These are phyloP conservation scores for Russula compacta DNA, from an alignment of 768 basidiomycete genomes.

Conservation along the genomic window DNA sequence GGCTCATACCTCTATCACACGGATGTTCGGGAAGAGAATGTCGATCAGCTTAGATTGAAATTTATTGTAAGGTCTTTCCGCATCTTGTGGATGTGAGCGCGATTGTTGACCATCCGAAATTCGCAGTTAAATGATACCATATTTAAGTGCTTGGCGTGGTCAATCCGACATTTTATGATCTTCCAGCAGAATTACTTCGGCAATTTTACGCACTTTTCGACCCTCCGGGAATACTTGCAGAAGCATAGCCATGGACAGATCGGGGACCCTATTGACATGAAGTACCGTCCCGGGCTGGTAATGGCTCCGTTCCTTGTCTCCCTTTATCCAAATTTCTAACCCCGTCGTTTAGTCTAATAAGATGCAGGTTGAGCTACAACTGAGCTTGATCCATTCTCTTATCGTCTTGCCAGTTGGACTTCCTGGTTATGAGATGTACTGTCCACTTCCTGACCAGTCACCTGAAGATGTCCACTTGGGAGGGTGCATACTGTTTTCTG, in stretches of 20 bases:
- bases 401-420: slow-evolving; percentile 60
- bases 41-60: slow-evolving; percentile 69
- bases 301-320: slow-evolving; percentile 14
- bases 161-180: slow-evolving; percentile 79
- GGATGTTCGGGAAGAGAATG: slow-evolving; percentile 53
- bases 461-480: slow-evolving; percentile 36
- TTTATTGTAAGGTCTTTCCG: slow-evolving; percentile 42
- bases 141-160: slow-evolving; percentile 79
- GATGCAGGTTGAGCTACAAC: slow-evolving; percentile 61
- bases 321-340: not conserved
- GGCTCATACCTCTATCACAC: slow-evolving; percentile 72
- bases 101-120: not conserved
- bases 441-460: slow-evolving; percentile 20
- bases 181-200: slow-evolving; percentile 93
- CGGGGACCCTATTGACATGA: slow-evolving; percentile 75
- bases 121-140: slow-evolving; percentile 42
- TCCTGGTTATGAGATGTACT: slow-evolving; percentile 46
- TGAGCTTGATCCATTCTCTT: slow-evolving; percentile 43
- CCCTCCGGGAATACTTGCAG: slow-evolving; percentile 75
- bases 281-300: slow-evolving; percentile 76
- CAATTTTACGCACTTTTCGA: slow-evolving; percentile 86
- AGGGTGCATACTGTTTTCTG: slow-evolving; percentile 42
- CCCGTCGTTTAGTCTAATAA: slow-evolving; percentile 55
- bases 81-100: not conserved
- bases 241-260: slow-evolving; percentile 51